phyloP scores from a whole-genome alignment of 768 basidiomycete species.

The Boletus vermiculosoides region DNA sequence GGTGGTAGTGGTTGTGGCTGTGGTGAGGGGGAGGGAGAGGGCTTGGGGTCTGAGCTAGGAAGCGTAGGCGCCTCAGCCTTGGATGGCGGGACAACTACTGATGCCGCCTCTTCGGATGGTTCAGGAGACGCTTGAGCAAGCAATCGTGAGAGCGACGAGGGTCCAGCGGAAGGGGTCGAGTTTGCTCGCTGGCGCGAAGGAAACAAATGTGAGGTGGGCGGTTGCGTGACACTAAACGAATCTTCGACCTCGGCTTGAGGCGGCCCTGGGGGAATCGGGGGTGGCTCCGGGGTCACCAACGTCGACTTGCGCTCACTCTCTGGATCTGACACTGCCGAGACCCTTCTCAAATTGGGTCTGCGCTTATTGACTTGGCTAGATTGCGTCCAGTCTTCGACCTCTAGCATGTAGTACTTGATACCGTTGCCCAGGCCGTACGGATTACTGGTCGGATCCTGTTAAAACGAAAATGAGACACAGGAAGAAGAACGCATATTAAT shows the following conservation, averaged over 20 bases:
- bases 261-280: conserved; percentile 49
- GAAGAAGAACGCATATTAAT: neutral
- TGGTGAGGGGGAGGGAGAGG: conserved; percentile 24
- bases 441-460: conserved; percentile 76
- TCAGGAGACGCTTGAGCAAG: conserved; percentile 66
- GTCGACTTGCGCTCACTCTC: conserved; percentile 40
- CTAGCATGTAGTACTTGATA: conserved; percentile 90
- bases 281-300: conserved; percentile 11
- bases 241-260: conserved; percentile 74
- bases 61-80: conserved; percentile 35
- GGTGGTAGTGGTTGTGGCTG: conserved; percentile 38
- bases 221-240: conserved; percentile 60
- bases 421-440: conserved; percentile 89
- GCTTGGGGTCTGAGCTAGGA: neutral
- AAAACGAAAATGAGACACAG: conserved; percentile 1
- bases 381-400: conserved; percentile 93
- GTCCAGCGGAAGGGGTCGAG: conserved; percentile 67
- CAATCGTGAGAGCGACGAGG: conserved; percentile 76
- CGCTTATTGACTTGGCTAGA: conserved; percentile 61
- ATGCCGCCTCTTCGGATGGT: conserved; percentile 32
- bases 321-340: conserved; percentile 36
- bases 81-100: conserved; percentile 30
- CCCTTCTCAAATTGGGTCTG: conserved; percentile 51
- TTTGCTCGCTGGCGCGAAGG: conserved; percentile 61
- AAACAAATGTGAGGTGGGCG: conserved; percentile 68